Conservation (phyloP, 2,329 filamentous ascomycete species). For the Monilinia laxa region DNA sequence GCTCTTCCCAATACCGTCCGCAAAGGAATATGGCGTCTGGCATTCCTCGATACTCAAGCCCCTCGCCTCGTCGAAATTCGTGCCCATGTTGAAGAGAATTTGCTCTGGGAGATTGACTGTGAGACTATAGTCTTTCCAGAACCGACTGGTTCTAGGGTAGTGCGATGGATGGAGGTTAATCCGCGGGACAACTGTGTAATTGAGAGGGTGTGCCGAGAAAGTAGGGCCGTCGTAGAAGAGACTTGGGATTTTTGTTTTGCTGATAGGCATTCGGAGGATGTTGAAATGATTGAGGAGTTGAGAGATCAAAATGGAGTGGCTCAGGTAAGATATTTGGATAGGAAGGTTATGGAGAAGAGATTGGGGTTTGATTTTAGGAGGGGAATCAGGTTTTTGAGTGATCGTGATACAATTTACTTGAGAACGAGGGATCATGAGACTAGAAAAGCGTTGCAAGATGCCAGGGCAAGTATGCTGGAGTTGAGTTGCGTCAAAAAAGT, state of each 20-base stretch:
- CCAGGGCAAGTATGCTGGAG: not conserved
- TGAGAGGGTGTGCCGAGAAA: conserved; percentile 7
- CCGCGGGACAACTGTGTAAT: not conserved
- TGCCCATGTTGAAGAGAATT: not conserved
- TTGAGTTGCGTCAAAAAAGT: not conserved
- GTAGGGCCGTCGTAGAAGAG: not conserved
- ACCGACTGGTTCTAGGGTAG: conserved; percentile 15
- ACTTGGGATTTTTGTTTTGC: conserved; percentile 15
- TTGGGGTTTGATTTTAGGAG: not conserved
- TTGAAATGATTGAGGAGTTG: conserved; percentile 2
- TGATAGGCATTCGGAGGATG: not conserved
- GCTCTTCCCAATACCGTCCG: not conserved
- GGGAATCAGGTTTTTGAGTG: conserved; percentile 11
- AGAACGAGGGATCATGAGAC: not conserved
- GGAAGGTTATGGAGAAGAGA: not conserved
- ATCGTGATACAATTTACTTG: conserved; percentile 15
- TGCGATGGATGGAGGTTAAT: conserved; percentile 1
- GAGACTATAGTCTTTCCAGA: conserved; percentile 5
- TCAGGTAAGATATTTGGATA: conserved; percentile 1
- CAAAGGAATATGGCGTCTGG: conserved; percentile 5
- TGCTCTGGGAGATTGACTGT: conserved; percentile 14
- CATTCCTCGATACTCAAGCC: conserved; percentile 11
- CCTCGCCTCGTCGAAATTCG: conserved; percentile 19
- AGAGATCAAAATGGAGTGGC: not conserved
- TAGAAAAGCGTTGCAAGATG: conserved; percentile 1